Percentiles rank a stretch among this genome's conserved stretches.
Conservation (phyloP, 2,329 filamentous ascomycete genomes). For the Alternaria arborescens region DNA sequence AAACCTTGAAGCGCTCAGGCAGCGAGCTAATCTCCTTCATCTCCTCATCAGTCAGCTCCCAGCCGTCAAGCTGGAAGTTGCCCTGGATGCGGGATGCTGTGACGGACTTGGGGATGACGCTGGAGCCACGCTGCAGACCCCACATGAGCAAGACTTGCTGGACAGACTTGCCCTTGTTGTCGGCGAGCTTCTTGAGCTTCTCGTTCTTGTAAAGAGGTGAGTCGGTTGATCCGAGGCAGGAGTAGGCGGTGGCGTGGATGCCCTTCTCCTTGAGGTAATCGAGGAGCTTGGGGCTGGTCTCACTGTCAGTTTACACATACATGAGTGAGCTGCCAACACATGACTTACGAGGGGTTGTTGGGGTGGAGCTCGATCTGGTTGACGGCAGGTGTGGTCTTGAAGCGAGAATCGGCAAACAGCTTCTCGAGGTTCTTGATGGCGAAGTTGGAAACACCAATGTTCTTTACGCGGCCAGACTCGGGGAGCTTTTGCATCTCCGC, state of each 20-base stretch:
- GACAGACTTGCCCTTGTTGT: constrained; percentile 70
- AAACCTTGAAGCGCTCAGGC: constrained; percentile 76
- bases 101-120: constrained; percentile 86
- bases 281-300: constrained; percentile 70
- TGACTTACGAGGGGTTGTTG: constrained; percentile 71
- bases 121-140: constrained; percentile 82
- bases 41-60: constrained; percentile 76
- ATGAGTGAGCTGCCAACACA: neutral
- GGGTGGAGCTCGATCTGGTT: constrained; percentile 87
- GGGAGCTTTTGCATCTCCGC: constrained; percentile 75
- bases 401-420: constrained; percentile 69
- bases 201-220: constrained; percentile 74
- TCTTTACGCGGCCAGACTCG: constrained; percentile 74
- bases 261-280: constrained; percentile 75
- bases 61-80: constrained; percentile 79
- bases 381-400: constrained; percentile 71
- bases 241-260: constrained; percentile 79
- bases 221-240: constrained; percentile 75
- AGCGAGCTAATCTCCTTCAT: constrained; percentile 72
- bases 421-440: constrained; percentile 81
- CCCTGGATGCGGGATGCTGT: constrained; percentile 75
- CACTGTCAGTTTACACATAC: constrained; percentile 17
- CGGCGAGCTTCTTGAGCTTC: constrained; percentile 68
- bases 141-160: constrained; percentile 82
- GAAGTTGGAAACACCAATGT: constrained; percentile 90